Evolutionary conservation across 2,329 filamentous ascomycete genomes (phyloP).

Genomic region (Diplodia sapinea): DNA sequence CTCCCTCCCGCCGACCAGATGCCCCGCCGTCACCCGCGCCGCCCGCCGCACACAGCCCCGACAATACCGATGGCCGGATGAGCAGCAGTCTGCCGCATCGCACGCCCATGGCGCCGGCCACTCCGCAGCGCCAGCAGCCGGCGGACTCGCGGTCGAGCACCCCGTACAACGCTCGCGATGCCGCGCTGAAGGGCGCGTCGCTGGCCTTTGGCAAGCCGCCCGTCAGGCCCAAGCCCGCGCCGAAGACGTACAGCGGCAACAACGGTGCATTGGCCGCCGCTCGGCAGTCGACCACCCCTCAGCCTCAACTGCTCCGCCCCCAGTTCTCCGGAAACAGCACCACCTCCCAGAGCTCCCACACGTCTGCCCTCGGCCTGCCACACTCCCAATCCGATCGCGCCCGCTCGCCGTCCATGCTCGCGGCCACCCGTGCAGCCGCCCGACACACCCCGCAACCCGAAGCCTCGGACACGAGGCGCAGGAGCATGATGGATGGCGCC

Average conservation of each 20-base stretch:
- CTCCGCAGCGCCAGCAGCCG: conserved; percentile 41
- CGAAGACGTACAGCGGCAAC: conserved; percentile 47
- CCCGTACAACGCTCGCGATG: conserved; percentile 48
- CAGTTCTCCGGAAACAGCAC: conserved; percentile 28
- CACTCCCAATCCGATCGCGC: conserved; percentile 39
- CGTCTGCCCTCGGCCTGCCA: conserved; percentile 38
- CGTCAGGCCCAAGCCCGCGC: conserved; percentile 49
- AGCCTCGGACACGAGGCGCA: background rate
- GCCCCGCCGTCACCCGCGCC: conserved; percentile 2
- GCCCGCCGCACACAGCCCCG: background rate
- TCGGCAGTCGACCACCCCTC: conserved; percentile 24
- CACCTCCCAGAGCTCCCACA: conserved; percentile 6
- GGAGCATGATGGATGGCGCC: conserved; percentile 1
- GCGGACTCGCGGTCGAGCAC: conserved; percentile 46
- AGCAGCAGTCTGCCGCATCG: conserved; percentile 37
- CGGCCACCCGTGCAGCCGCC: conserved; percentile 67
- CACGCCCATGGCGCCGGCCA: conserved; percentile 39
- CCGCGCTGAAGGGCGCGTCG: conserved; percentile 57
- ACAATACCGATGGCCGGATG: conserved; percentile 46
- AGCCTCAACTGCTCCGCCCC: conserved; percentile 19
- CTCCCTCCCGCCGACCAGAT: conserved; percentile 13
- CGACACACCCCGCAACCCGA: conserved; percentile 59
- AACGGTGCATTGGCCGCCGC: conserved; percentile 56
- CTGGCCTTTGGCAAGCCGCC: conserved; percentile 55
- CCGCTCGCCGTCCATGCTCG: conserved; percentile 66